These are phyloP conservation scores for Syncephalastrum monosporum DNA, from an alignment of 371 early-diverging fungal species.

Conservation along the genomic window DNA sequence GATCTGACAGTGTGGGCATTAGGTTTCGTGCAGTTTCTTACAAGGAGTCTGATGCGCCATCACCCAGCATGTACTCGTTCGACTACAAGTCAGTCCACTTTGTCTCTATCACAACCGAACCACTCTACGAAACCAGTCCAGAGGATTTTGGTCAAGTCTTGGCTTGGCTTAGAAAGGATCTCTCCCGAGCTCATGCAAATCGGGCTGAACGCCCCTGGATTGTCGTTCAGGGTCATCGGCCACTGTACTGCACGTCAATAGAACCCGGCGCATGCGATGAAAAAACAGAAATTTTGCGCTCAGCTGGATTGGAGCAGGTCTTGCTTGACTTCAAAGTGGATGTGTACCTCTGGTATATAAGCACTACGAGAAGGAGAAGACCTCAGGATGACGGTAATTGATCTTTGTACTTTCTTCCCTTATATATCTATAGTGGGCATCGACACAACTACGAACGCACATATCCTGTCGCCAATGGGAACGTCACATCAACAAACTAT, in stretches of 20 bases:
- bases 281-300: slow-evolving; percentile 6
- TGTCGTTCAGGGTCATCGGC: slow-evolving; percentile 27
- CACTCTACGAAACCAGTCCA: slow-evolving; percentile 2
- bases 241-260: slow-evolving; percentile 23
- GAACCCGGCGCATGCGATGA: slow-evolving; percentile 2
- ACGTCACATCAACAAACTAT: slow-evolving; percentile 8
- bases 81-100: slow-evolving; percentile 24
- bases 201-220: slow-evolving; percentile 27
- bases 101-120: slow-evolving; percentile 18
- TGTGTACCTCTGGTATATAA: slow-evolving; percentile 27
- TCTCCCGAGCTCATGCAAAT: slow-evolving; percentile 13
- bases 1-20: neutral
- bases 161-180: slow-evolving; percentile 30
- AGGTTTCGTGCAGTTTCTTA: slow-evolving; percentile 10
- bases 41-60: slow-evolving; percentile 14
- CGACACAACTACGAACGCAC: slow-evolving; percentile 32
- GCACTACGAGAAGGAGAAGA: neutral
- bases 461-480: slow-evolving; percentile 20
- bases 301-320: slow-evolving; percentile 24
- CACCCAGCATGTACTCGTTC: slow-evolving; percentile 18
- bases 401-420: neutral
- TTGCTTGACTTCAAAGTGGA: slow-evolving; percentile 28
- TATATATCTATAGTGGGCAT: slow-evolving; percentile 17
- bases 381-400: neutral
- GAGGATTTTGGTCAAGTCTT: slow-evolving; percentile 12